Evolutionary conservation across 768 basidiomycete genomes (phyloP), one percentile per base, ranked within the genome.

Genomic region (Agaricus subrufescens): DNA sequence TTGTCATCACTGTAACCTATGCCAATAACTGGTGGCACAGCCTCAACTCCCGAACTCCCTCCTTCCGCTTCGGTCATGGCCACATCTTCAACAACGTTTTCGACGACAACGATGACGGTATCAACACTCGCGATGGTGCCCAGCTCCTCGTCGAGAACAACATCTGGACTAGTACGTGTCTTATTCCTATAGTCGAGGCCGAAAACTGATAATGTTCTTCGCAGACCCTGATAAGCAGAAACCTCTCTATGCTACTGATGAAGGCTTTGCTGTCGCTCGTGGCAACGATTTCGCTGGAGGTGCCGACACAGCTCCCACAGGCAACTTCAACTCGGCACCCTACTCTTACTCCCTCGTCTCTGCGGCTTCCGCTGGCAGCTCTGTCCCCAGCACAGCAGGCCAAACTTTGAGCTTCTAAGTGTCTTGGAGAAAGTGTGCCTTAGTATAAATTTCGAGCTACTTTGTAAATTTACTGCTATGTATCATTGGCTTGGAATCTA

Each of bases 141-240:
- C 74, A 75, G 60, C 73, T 76, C 50, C 69, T 78, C 29, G 74
- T 77, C 50, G 75, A 78, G 62, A 76, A 76, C 69, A 78, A 78
- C 58, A 72, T 77, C 25, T 77, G 70, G 71, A 72, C 68, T 27
- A 73, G 55, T 56, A 69, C 67, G 62, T n/a, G 62, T 34, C 44
- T n/a, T 34, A 25, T 15, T 45, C 44, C 42, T 26, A 14, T 7
- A 4, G 34, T 23, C 5, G 34, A 31, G 9, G 25, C 39, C 19
- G n/a, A 34, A 42, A 67, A 63, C 15, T 38, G 30, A 38, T 10
- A 15, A 30, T 3, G 30, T 31, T 46, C 29, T 25, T 53, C 42
- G 12, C 27, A 56, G 55, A 69, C 46, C 69, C 70, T 39, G 62
- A 67, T 59, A 71, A 76, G 34, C 34, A 34, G 34, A 34, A 34